phyloP scores from a whole-genome alignment of 805 yeast species.

The Lachancea lanzarotensis region DNA sequence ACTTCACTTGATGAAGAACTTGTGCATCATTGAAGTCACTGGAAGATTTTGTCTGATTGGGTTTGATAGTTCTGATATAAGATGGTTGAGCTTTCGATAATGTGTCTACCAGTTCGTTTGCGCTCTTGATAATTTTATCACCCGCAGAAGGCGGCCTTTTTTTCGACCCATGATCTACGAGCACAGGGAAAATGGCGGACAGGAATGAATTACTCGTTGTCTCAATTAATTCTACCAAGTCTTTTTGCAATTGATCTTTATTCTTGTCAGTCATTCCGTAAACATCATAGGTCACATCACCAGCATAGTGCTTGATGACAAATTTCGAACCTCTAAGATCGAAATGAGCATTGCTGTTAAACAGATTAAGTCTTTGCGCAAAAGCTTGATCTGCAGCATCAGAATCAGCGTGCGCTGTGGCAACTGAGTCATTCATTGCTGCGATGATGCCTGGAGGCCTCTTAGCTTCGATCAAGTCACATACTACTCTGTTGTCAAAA shows the following conservation, averaged over 20 bases:
- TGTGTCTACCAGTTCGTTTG: constrained; percentile 84
- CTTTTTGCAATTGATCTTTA: constrained; percentile 88
- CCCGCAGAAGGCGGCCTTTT: constrained; percentile 94
- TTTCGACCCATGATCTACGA: constrained; percentile 58
- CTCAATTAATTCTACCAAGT: constrained; percentile 69
- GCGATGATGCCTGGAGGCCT: constrained; percentile 97
- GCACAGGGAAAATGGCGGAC: constrained; percentile 52
- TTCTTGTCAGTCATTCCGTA: constrained; percentile 92
- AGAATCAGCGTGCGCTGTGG: constrained; percentile 97
- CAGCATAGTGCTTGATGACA: constrained; percentile 93
- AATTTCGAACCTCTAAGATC: constrained; percentile 85
- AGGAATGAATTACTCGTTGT: constrained; percentile 66
- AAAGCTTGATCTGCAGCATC: constrained; percentile 95
- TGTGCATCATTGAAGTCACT: constrained; percentile 81
- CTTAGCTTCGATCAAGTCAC: constrained; percentile 88
- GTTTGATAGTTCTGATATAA: constrained; percentile 94
- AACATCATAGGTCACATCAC: constrained; percentile 92
- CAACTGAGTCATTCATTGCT: constrained; percentile 92
- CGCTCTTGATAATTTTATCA: constrained; percentile 87
- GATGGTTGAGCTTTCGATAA: constrained; percentile 89
- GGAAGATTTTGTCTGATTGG: constrained; percentile 89
- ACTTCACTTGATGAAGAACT: constrained; percentile 92
- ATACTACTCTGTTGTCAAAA: constrained; percentile 92
- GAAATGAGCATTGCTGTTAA: constrained; percentile 76
- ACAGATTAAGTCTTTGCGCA: constrained; percentile 82